A percentile compares a stretch with the other conserved stretches of the same genome.
Evolutionary conservation across 805 yeast genomes (phyloP).

Genomic region (Metschnikowia similis): DNA sequence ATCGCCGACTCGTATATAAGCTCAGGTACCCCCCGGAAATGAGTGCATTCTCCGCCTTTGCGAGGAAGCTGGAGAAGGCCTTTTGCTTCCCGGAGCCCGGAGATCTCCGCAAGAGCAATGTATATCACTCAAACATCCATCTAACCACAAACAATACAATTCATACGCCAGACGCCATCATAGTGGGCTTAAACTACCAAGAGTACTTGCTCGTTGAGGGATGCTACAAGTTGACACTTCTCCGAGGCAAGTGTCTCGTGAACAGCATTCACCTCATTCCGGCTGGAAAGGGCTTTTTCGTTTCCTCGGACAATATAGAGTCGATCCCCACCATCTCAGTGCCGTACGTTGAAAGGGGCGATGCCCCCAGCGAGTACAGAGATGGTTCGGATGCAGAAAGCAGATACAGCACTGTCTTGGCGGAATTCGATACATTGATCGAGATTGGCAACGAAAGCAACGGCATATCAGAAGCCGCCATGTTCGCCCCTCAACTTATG

Average conservation of each 20-base stretch:
- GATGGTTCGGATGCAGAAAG: conserved; percentile 15
- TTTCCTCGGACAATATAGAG: conserved; percentile 32
- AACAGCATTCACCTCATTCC: conserved; percentile 34
- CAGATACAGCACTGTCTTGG: conserved; percentile 19
- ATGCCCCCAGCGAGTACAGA: too few relatives aligned
- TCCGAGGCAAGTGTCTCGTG: conserved; percentile 44
- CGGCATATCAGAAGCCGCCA: conserved; percentile 45
- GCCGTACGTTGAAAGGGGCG: conserved; percentile 1
- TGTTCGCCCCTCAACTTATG: conserved; percentile 43
- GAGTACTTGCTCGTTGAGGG: conserved; percentile 47
- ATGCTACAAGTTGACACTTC: conserved; percentile 39
- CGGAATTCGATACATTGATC: conserved; percentile 40
- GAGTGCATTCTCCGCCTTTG: conserved; percentile 18
- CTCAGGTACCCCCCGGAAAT: not conserved
- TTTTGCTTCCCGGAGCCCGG: conserved; percentile 11
- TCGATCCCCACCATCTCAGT: conserved; percentile 43
- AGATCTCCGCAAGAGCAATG: conserved; percentile 4
- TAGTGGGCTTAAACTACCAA: conserved; percentile 38
- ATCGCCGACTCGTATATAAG: not conserved
- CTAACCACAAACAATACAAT: conserved; percentile 10
- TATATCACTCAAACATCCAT: conserved; percentile 5
- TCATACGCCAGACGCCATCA: conserved; percentile 10
- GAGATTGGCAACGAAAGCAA: conserved; percentile 32
- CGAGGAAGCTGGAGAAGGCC: conserved; percentile 3
- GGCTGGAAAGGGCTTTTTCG: conserved; percentile 21